Evolutionary conservation across 306 rosid species (phyloP), one percentile per base, ranked within the genome.

Genomic region (Herpetospermum pedunculosum): DNA sequence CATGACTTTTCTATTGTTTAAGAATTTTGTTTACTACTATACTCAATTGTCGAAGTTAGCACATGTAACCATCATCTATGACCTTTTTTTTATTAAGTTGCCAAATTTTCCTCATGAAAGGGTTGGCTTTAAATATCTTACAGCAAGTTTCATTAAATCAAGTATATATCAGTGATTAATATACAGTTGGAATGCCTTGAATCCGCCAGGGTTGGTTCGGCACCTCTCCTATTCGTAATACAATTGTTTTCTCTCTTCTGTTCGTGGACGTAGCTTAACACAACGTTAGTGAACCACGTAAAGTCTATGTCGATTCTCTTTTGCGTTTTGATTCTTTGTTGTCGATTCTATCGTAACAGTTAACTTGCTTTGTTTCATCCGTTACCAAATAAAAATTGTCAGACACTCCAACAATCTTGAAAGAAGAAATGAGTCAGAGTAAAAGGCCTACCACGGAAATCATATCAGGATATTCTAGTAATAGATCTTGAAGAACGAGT

Each of bases 401-500:
- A 38, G 21, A 18, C 47, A 38, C n/a, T 64, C 6, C 68, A 23
- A 59, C 9, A 30, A 32, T 16, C 23, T 59, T 30, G 25, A 68
- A 62, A 43, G 54, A 44, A 68, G n/a, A 43, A 68, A 25, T 43
- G 12, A 41, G 54, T 25, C 38, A 43, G 5, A 40, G 21, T 63
- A 19, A 37, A 63, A 54, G 28, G 76, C 78, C 34, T 85, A 91
- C 98, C 90, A 86, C 84, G 29, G 98, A 84, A 83, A 94, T 80
- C 75, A 83, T 79, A 72, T 91, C 96, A 0, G 92, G 96, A 77
- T 73, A 86, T 40, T 91, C 88, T 47, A 38, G 69, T 26, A 87
- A 74, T 70, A 94, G 80, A 76, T 94, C 96, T 74, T 77, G 86
- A 75, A 94, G 76, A 68, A 85, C 95, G 75, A 89, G 92, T 65